phyloP scores from a whole-genome alignment of 495 filamentous ascomycete species.

The Hypoxylon trugodes region DNA sequence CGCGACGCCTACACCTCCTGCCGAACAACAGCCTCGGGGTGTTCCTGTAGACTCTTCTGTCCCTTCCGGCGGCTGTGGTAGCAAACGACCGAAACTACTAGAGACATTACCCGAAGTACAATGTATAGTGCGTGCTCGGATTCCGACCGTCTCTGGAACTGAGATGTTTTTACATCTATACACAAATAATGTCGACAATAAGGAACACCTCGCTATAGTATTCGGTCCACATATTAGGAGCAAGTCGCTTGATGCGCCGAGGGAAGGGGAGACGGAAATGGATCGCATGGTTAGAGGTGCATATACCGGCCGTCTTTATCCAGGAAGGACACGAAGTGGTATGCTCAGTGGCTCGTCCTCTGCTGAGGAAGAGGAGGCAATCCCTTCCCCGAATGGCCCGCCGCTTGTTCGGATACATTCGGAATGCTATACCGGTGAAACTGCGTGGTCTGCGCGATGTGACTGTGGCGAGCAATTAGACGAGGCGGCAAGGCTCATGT shows the following conservation, averaged over 20 bases:
- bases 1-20: constrained; percentile 55
- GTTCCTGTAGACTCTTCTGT: constrained; percentile 64
- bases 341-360: constrained; percentile 36
- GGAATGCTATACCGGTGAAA: constrained; percentile 99
- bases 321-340: constrained; percentile 79
- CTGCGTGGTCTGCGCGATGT: constrained; percentile 95
- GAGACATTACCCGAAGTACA: constrained; percentile 75
- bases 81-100: constrained; percentile 72
- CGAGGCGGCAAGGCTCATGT: constrained; percentile 94
- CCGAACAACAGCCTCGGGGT: constrained; percentile 52
- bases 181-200: constrained; percentile 88
- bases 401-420: constrained; percentile 95
- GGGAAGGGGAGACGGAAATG: constrained; percentile 91
- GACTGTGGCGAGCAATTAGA: constrained; percentile 98
- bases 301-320: constrained; percentile 86
- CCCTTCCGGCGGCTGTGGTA: constrained; percentile 58
- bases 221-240: constrained; percentile 88
- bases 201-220: constrained; percentile 98
- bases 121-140: constrained; percentile 84
- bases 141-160: constrained; percentile 85
- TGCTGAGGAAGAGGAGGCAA: constrained; percentile 9
- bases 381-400: constrained; percentile 15
- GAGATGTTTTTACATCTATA: constrained; percentile 99
- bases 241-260: constrained; percentile 76
- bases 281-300: constrained; percentile 96